Conservation (phyloP, 495 filamentous ascomycete genomes). For the Penicillium taxi region DNA sequence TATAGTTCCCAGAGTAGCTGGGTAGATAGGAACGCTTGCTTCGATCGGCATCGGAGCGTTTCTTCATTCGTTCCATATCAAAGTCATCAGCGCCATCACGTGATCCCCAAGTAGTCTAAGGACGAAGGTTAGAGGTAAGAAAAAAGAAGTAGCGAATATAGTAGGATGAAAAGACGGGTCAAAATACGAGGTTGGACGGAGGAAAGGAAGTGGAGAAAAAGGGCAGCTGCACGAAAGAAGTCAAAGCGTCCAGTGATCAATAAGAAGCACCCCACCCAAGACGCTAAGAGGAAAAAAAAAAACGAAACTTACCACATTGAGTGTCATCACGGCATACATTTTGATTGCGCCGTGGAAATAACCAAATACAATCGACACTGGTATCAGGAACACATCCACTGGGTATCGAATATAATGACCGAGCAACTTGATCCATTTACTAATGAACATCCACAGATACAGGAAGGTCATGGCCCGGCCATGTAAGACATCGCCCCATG, state of each 20-base stretch:
- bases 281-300: constrained; percentile 5
- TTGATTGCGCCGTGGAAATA: constrained; percentile 74
- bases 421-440: constrained; percentile 69
- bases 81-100: constrained; percentile 52
- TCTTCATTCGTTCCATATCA: constrained; percentile 50
- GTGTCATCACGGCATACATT: constrained; percentile 62
- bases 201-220: constrained; percentile 16
- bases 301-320: constrained; percentile 54
- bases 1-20: constrained; percentile 25
- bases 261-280: constrained; percentile 7
- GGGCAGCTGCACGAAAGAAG: constrained; percentile 19
- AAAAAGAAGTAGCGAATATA: constrained; percentile 1
- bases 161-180: neutral
- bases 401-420: constrained; percentile 67
- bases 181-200: constrained; percentile 8
- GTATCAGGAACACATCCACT: constrained; percentile 57
- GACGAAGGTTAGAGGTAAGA: neutral
- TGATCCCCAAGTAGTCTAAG: constrained; percentile 51
- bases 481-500: constrained; percentile 36
- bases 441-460: constrained; percentile 55
- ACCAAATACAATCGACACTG: constrained; percentile 68
- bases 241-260: constrained; percentile 24
- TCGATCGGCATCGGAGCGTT: constrained; percentile 35
- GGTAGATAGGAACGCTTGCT: constrained; percentile 30
- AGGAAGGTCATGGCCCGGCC: constrained; percentile 43